phyloP scores from a whole-genome alignment of 306 rosid genomes.

The Acacia crassicarpa region DNA sequence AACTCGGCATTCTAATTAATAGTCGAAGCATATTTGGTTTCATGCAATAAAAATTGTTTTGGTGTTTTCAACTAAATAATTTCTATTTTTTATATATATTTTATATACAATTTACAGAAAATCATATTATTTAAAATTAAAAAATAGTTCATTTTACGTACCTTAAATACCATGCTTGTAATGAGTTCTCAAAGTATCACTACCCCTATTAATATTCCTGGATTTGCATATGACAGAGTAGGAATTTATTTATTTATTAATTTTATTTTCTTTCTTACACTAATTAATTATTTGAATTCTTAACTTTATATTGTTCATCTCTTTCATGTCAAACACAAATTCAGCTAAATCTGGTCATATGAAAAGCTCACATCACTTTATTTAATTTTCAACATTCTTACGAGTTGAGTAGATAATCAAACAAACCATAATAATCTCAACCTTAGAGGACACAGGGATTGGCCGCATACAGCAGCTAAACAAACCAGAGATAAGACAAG shows the following conservation, averaged over 20 bases:
- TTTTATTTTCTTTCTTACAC: not conserved
- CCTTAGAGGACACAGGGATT: not conserved
- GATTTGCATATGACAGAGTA: not conserved
- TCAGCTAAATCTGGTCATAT: not conserved
- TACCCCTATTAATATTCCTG: too few species aligned
- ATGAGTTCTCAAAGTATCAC: too few species aligned
- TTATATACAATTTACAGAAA: not conserved
- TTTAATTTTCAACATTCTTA: slow-evolving; percentile 3
- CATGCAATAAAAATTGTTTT: not conserved
- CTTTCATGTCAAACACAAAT: not conserved
- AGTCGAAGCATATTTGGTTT: not conserved
- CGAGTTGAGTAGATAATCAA: not conserved
- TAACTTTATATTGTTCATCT: not conserved
- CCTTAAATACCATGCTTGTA: not conserved
- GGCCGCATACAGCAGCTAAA: not conserved
- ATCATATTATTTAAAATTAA: not conserved
- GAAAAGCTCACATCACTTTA: slow-evolving; percentile 20
- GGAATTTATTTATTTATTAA: not conserved
- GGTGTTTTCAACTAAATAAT: not conserved
- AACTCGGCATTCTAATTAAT: not conserved
- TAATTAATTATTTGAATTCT: not conserved
- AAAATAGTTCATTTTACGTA: too few species aligned
- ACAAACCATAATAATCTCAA: not conserved
- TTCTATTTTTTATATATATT: too few species aligned
- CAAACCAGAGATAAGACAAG: slow-evolving; percentile 15